Evolutionary conservation across 2,329 filamentous ascomycete species (phyloP), one percentile per base, ranked within the genome.

Genomic region (Trichophyton equinum): DNA sequence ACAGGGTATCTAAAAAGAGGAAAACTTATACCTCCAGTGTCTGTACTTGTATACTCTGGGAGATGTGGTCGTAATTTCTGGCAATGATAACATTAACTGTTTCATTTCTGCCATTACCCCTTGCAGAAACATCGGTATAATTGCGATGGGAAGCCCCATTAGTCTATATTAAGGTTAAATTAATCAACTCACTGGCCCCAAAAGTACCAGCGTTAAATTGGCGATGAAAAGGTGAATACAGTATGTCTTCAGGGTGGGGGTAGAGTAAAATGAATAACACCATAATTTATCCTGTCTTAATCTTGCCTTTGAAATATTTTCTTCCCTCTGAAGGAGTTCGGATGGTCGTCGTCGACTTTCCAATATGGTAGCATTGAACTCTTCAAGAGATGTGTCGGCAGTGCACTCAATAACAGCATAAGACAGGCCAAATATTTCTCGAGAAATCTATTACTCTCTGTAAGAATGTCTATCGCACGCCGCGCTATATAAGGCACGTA

Each of bases 51-150:
- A 97, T 85, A 60, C 83, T 81, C 40, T 83, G 79, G n/a, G 82
- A 81, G 0, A 89, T 87, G 58, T 77, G 76, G 70, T 96, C 85
- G 59, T 97, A 82, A 70, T 95, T 84, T 66, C 85, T 87, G 1
- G 88, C 89, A 59, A 99, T 81, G 22, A 97, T 79, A 9, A 96
- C 79, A 73, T 95, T 91, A 64, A 90, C 87, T 65, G 95, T 88
- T 59, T 79, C 78, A 57, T 75, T 76, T 61, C 75, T 75, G 62
- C 82, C 79, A 36, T 47, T 20, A 4, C 33, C 22, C 8, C 9
- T n/a, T 27, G 11, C 20, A 18, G 27, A 36, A n/a, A 11, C 13
- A 20, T 27, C 27, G 27, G 15, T n/a, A 13, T 20, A 22, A 11
- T 11, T n/a, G 33, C 51, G 27, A 1, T 15, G 51, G 15, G 27